phyloP scores from a whole-genome alignment of 352 stramenopile genomes.

The Phytophthora tentaculata region DNA sequence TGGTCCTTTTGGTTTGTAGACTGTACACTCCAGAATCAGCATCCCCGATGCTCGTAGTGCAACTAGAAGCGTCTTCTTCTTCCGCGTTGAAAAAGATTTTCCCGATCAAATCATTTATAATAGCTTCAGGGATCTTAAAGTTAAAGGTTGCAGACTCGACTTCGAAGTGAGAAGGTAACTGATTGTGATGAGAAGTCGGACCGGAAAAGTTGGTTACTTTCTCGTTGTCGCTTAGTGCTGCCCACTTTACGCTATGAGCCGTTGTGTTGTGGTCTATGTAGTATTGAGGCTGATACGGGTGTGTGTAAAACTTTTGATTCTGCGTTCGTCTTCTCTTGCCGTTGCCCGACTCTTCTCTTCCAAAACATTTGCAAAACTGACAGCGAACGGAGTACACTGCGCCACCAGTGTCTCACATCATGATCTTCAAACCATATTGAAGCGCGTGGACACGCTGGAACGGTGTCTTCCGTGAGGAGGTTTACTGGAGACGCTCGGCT shows the following conservation, averaged over 20 bases:
- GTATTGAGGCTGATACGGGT: too few species aligned
- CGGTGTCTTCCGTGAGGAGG: background rate
- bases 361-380: background rate
- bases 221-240: background rate
- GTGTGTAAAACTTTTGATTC: too few species aligned
- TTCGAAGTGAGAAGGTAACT: background rate
- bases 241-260: background rate
- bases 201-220: background rate
- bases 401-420: background rate
- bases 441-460: background rate
- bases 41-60: too few species aligned
- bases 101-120: background rate
- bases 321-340: too few species aligned
- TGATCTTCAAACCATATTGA: background rate
- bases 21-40: too few species aligned
- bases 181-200: background rate
- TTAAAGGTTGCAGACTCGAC: background rate
- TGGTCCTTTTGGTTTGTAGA: too few species aligned
- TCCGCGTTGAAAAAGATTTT: too few species aligned
- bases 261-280: background rate
- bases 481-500: slow-evolving; percentile 1
- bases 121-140: background rate
- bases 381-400: background rate
- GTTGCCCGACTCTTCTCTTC: too few species aligned
- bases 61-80: too few species aligned